Evolutionary conservation across 768 basidiomycete species (phyloP).

Genomic region (Coprinellus micaceus): DNA sequence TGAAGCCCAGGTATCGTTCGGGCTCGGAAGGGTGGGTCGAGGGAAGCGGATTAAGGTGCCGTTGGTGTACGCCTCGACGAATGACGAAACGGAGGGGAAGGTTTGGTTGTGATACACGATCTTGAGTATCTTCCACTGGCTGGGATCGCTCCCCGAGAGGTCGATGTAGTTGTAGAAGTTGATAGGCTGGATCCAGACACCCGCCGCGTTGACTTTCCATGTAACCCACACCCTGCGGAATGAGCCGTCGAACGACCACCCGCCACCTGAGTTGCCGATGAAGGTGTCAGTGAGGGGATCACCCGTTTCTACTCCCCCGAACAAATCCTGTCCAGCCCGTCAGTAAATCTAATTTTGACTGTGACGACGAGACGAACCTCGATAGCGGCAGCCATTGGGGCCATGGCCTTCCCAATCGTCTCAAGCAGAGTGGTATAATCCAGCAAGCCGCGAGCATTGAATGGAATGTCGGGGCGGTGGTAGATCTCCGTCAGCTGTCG

Average conservation of each 20-base stretch:
- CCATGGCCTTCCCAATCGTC: conserved; percentile 31
- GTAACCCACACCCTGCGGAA: conserved; percentile 55
- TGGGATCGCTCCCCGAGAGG: conserved; percentile 47
- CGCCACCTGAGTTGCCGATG: conserved; percentile 40
- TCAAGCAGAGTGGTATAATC: conserved; percentile 25
- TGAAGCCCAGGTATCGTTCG: conserved; percentile 43
- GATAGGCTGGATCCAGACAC: conserved; percentile 50
- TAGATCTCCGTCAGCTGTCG: conserved; percentile 47
- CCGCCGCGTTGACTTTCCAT: conserved; percentile 47
- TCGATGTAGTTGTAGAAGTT: conserved; percentile 59
- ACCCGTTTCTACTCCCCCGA: conserved; percentile 42
- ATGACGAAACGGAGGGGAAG: conserved; percentile 44
- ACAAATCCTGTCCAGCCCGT: conserved; percentile 38
- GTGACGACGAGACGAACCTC: conserved; percentile 27
- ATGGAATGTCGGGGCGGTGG: conserved; percentile 49
- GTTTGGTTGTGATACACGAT: conserved; percentile 60
- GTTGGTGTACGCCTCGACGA: conserved; percentile 51
- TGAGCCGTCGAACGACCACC: conserved; percentile 57
- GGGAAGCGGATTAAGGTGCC: conserved; percentile 46
- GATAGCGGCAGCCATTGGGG: conserved; percentile 37
- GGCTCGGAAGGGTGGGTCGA: conserved; percentile 25
- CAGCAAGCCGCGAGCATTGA: conserved; percentile 45
- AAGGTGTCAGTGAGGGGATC: conserved; percentile 37
- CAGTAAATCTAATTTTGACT: not conserved
- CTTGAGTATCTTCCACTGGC: conserved; percentile 50